Base-by-base conservation (phyloP, 768 basidiomycete genomes). In the Suillus paluster region DNA sequence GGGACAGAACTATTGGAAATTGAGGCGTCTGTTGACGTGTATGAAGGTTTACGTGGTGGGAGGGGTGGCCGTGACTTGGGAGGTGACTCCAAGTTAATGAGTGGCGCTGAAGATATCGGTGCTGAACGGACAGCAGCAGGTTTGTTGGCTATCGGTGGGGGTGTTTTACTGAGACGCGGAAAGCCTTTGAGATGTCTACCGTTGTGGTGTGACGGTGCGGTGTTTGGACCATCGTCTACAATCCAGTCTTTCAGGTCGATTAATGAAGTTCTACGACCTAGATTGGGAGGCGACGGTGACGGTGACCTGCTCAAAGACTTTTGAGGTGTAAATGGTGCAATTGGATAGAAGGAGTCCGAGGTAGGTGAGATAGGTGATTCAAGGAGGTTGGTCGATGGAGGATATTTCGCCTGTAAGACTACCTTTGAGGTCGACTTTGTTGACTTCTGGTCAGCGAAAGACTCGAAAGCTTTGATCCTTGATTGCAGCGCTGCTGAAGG, bases 241-340 rank as follows among this genome's bases (percentile, higher is more conserved):
- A 89, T 82, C 89, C 89, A 91, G 72, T 91, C 90, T 61, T 83
- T 83, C 61, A 91, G 79, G 74, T 91, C 89, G 65, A 90, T 84
- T 57, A 90, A 77, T 39, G 90, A 90, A 0, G 85, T 78, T 69
- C 83, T 87, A 38, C 81, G 77, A 48, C 65, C 63, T 34, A 77
- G 62, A 41, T 65, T 68, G 12, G 81, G 79, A 0, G 84, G 81
- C 0, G 86, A 84, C 5, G 83, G 79, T 2, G 86, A 84, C 38
- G 65, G 64, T 44, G 75, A 75, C 52, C 65, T 63, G 49, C 44
- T 67, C 59, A 67, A 61, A 21, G 64, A 60, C 38, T 64, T 46
- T 17, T 69, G 66, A 4, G 77, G 73, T 4, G 76, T 71, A 34
- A 76, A 74, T 6, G 77, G 80, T 25, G 72, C 67, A 64, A 83